Conservation (phyloP, 73 alveolate species). For the Stentor roeselii region DNA sequence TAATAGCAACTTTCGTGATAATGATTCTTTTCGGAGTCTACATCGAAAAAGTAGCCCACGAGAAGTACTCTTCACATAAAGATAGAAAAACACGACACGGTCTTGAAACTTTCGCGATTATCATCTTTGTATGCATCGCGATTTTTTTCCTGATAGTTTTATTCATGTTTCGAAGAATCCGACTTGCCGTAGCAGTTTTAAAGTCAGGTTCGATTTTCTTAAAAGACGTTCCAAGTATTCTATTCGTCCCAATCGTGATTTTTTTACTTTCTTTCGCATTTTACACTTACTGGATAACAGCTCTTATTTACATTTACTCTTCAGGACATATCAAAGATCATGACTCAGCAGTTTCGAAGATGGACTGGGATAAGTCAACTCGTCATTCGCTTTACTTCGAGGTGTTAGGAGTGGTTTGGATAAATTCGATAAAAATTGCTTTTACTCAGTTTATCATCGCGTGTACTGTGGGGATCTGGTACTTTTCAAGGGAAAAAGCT, state of each 20-base stretch:
- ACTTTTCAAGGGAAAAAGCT: slow-evolving; percentile 78
- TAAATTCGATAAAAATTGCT: slow-evolving; percentile 81
- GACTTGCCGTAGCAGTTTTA: slow-evolving; percentile 88
- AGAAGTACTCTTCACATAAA: background rate
- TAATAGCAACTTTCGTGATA: slow-evolving; percentile 53
- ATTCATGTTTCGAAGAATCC: slow-evolving; percentile 83
- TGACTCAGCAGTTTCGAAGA: slow-evolving; percentile 67
- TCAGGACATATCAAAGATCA: slow-evolving; percentile 82
- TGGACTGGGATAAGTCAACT: slow-evolving; percentile 88
- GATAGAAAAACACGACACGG: slow-evolving; percentile 23
- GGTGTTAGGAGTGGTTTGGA: slow-evolving; percentile 87
- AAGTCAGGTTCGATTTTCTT: slow-evolving; percentile 90
- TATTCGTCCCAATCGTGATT: slow-evolving; percentile 86
- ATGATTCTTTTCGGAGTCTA: slow-evolving; percentile 40
- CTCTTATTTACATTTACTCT: slow-evolving; percentile 76
- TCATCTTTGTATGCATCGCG: slow-evolving; percentile 50
- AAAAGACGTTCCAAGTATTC: slow-evolving; percentile 61
- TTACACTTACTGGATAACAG: slow-evolving; percentile 81
- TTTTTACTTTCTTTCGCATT: slow-evolving; percentile 60
- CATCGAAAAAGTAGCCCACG: slow-evolving; percentile 32
- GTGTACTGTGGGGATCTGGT: slow-evolving; percentile 91
- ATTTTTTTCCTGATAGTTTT: slow-evolving; percentile 55
- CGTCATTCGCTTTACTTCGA: slow-evolving; percentile 79
- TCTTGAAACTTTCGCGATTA: slow-evolving; percentile 31
- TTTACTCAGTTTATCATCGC: slow-evolving; percentile 88